phyloP scores from a whole-genome alignment of 1,139 yeast species.

The Petasospora fabianii region DNA sequence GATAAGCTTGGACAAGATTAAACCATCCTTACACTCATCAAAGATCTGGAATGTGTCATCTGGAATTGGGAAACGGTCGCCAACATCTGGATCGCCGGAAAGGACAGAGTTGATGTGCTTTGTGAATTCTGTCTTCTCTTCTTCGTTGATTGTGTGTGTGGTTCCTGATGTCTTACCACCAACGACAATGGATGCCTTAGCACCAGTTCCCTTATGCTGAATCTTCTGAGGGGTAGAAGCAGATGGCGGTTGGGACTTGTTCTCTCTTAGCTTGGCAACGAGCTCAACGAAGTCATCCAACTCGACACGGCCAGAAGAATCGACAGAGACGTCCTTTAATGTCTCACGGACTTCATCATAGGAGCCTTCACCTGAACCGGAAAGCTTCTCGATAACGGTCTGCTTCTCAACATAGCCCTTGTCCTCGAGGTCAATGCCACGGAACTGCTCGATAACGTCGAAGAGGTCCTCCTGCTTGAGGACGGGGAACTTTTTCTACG shows the following conservation, averaged over 20 bases:
- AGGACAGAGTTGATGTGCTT: slow-evolving; percentile 91
- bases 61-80: slow-evolving; percentile 84
- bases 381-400: slow-evolving; percentile 78
- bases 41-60: slow-evolving; percentile 92
- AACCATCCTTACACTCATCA: slow-evolving; percentile 95
- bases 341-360: slow-evolving; percentile 95
- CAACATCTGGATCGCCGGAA: slow-evolving; percentile 86
- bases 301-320: slow-evolving; percentile 96
- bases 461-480: slow-evolving; percentile 85
- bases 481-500: slow-evolving; percentile 75
- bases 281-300: slow-evolving; percentile 93
- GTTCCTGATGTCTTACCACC: slow-evolving; percentile 84
- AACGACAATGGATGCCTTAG: slow-evolving; percentile 67
- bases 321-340: slow-evolving; percentile 83
- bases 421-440: slow-evolving; percentile 82
- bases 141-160: slow-evolving; percentile 96
- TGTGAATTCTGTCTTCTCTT: slow-evolving; percentile 93
- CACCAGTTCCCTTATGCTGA: slow-evolving; percentile 49
- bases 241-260: slow-evolving; percentile 32
- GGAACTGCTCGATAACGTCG: slow-evolving; percentile 74
- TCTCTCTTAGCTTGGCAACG: slow-evolving; percentile 62
- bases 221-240: slow-evolving; percentile 31
- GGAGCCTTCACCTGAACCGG: slow-evolving; percentile 72
- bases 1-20: slow-evolving; percentile 86
- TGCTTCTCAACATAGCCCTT: slow-evolving; percentile 96